Base-by-base conservation (phyloP, 805 yeast genomes). In the Metschnikowia koreensis region DNA sequence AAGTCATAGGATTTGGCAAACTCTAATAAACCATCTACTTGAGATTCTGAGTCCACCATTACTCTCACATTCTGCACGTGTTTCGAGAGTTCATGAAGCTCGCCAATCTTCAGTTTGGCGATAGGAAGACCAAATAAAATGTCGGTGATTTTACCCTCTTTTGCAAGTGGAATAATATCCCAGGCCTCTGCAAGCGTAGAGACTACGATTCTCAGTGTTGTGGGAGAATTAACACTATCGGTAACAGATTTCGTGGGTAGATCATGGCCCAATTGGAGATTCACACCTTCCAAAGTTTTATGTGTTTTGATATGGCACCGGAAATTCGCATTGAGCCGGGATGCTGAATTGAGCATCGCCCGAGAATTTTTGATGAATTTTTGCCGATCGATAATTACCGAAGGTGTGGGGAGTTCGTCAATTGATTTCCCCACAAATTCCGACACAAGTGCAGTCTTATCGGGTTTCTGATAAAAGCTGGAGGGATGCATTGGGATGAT, bases 231-330 rank as follows among this genome's bases (percentile, higher is more conserved):
- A 0, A 61, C 47, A 6, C 76, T 77, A 10, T n/a, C 37, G 4
- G 6, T 7, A 6, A 13, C 34, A 10, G 22, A 34, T 15, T 40
- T 36, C 7, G 26, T 15, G 4, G 40, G 34, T 12, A 6, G 2
- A 12, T 44, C 50, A 28, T 41, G 28, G 1, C 81, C 85, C 62
- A 84, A 63, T 66, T 84, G 87, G 40, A 79, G 64, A 22, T 65
- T 59, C 2, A 83, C 70, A 7, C 88, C 91, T 57, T 83, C 86
- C 9, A 73, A 56, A 1, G 87, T 78, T 64, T 88, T 87, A 64
- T 86, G 91, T 0, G 94, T 88, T 66, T 87, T 87, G 22, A 87
- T 82, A 63, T 87, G 91, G 3, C 87, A 85, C 53, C 96, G 73
- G 63, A 87, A 86, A 16, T 66, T 70, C 6, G 74, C 72, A 2